Percentiles rank a stretch among this genome's conserved stretches.
Conservation (phyloP, 1,284 basidiomycete genomes). For the Coniferiporia sulphurascens region DNA sequence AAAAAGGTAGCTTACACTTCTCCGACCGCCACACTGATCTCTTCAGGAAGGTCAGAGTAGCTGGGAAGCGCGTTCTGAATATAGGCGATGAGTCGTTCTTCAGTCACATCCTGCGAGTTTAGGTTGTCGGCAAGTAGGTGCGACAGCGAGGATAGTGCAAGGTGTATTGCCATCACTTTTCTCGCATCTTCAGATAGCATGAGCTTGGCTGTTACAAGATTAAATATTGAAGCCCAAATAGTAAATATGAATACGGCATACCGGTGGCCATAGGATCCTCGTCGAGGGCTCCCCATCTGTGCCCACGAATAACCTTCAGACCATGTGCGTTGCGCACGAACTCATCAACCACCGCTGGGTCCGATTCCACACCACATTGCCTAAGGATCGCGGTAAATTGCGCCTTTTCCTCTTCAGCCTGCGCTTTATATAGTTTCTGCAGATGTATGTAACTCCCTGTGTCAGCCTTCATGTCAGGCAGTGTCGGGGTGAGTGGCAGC, state of each 20-base stretch:
- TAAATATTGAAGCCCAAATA: not conserved
- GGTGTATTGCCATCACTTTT: slow-evolving; percentile 56
- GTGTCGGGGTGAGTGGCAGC: slow-evolving; percentile 51
- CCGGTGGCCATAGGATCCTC: slow-evolving; percentile 50
- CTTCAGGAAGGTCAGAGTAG: slow-evolving; percentile 48
- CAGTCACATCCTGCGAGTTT: slow-evolving; percentile 25
- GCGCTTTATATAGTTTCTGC: slow-evolving; percentile 71
- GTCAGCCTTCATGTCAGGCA: slow-evolving; percentile 96
- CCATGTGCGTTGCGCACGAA: slow-evolving; percentile 93
- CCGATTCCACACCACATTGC: slow-evolving; percentile 31
- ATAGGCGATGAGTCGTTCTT: slow-evolving; percentile 33
- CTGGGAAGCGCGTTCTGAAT: slow-evolving; percentile 27
- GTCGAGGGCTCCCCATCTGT: slow-evolving; percentile 57
- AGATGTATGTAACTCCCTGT: slow-evolving; percentile 79
- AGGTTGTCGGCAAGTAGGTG: slow-evolving; percentile 27
- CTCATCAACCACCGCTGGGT: slow-evolving; percentile 59
- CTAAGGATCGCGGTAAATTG: slow-evolving; percentile 38
- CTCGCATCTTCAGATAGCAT: slow-evolving; percentile 26
- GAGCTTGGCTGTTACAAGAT: slow-evolving; percentile 2
- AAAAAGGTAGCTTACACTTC: slow-evolving; percentile 64
- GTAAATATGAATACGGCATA: slow-evolving; percentile 31
- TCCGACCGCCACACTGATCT: slow-evolving; percentile 59
- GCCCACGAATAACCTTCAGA: slow-evolving; percentile 73
- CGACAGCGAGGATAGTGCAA: slow-evolving; percentile 60
- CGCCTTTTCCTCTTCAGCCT: slow-evolving; percentile 66